Evolutionary conservation across 768 basidiomycete species (phyloP), one percentile per base, ranked within the genome.

Genomic region (Tulasnella sp.): DNA sequence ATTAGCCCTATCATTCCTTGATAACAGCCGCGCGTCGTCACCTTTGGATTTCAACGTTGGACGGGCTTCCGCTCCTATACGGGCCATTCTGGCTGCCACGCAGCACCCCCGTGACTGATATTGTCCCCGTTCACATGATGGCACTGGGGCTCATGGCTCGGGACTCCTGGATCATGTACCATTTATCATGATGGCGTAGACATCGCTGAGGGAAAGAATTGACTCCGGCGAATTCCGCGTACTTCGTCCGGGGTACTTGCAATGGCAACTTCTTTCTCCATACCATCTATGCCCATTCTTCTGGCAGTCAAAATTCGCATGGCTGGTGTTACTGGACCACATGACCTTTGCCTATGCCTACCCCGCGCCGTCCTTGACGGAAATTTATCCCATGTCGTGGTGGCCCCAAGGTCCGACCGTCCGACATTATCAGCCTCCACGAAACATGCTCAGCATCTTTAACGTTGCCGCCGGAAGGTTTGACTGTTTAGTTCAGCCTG

Each of bases 381-480:
- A 67, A 35, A 29, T 29, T 35, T 67, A 29, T 13, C 61, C 29
- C 61, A 15, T 67, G 15, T 67, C 61, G 26, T 67, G 61, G 61
- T 11, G 15, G 4, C 0, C 15, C 15, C 61, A 35, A 35, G 61
- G 23, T 67, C 61, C 61, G 61, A 67, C 32, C 29, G 61, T 67
- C 61, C 61, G 61, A 67, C 61, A n/a, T 67, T 61, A 29, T 29
- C 61, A 35, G 61, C 61, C 15, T 29, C 32, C 61, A 67, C 61
- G 61, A 32, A 67, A 67, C 61, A 67, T 29, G 61, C 32, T 67
- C 61, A 26, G 35, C 32, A 16, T 29, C 61, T 67, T 67, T 67
- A 67, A 67, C 61, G 61, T 67, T 67, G 61, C 61, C 61, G 61
- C 29, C 61, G 61, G 61, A 67, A 67, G 61, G 61, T 67, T 67